Evolutionary conservation across 1,139 yeast species (phyloP), one percentile per base, ranked within the genome.

Genomic region (Pichia sp.): DNA sequence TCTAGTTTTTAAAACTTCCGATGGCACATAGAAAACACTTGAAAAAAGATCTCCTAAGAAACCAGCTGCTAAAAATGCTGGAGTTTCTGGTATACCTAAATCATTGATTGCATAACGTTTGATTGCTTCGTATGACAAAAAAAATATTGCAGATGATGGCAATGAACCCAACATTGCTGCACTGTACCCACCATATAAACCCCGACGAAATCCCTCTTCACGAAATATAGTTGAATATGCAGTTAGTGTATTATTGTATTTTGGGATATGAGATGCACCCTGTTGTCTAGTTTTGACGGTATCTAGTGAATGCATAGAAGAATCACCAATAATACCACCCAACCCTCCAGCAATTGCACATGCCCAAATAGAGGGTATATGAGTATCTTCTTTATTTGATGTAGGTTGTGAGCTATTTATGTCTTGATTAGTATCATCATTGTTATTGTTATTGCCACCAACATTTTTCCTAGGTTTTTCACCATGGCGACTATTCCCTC

Each of bases 231-330:
- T 81, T 35, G 68, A 55, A 57, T 84, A 87, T 0, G 97, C 96
- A 6, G 80, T 74, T 72, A 87, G 71, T 59, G 78, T 77, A 55
- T 74, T 76, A 52, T 69, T 73, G 64, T 92, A 90, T 63, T 85
- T 85, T 7, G 68, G 55, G 29, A 77, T 77, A 51, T 73, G 70
- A 23, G 87, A 82, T 6, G 95, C 87, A 27, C 96, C 97, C 61
- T 92, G 98, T 62, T 92, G 98, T 55, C 98, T 73, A 2, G 98
- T 92, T 63, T 92, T 92, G 35, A 94, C 96, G 0, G 98, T 92
- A 60, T 92, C 98, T 38, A 92, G 68, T 1, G 97, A 90, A 64
- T 92, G 97, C 97, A 92, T 92, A 40, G 80, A 69, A 2, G 95
- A 76, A 59, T 92, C 98, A 16, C 97, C 98, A 33, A 90, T 79